Conservation (phyloP, 352 stramenopile genomes). For the Pythium folliculosum region DNA sequence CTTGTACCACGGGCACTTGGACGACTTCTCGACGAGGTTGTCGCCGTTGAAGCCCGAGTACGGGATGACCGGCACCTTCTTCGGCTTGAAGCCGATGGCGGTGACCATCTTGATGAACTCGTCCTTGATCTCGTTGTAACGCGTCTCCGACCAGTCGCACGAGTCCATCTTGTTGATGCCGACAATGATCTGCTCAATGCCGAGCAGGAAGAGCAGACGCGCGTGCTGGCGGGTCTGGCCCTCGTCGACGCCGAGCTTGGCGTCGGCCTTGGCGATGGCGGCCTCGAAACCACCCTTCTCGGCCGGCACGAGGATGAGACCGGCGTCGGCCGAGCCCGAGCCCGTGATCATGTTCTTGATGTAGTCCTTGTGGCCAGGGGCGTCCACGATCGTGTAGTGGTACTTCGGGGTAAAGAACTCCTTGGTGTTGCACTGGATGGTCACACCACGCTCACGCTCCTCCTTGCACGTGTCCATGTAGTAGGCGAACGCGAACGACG, state of each 20-base stretch:
- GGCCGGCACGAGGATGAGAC: conserved; percentile 92
- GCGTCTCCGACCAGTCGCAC: conserved; percentile 60
- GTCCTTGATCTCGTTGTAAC: conserved; percentile 85
- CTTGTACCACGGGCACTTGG: conserved; percentile 77
- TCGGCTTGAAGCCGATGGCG: conserved; percentile 79
- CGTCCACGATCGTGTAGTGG: conserved; percentile 98
- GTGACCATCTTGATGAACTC: conserved; percentile 82
- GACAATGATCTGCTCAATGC: conserved; percentile 81
- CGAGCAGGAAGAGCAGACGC: conserved; percentile 48
- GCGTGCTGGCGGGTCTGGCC: conserved; percentile 97
- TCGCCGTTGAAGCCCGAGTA: conserved; percentile 84
- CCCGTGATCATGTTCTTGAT: conserved; percentile 99
- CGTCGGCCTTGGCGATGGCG: conserved; percentile 88
- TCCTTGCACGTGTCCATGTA: conserved; percentile 98
- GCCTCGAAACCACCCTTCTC: conserved; percentile 92
- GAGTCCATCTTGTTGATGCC: conserved; percentile 88
- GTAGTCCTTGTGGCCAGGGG: conserved; percentile 97
- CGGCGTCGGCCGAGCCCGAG: conserved; percentile 97
- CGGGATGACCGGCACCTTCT: conserved; percentile 66
- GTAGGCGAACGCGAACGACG: conserved; percentile 99
- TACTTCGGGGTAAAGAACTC: conserved; percentile 96
- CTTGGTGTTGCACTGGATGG: conserved; percentile 95
- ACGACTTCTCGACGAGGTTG: conserved; percentile 71
- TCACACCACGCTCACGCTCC: conserved; percentile 97
- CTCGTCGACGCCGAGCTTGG: conserved; percentile 55